Evolutionary conservation across 2,329 filamentous ascomycete genomes (phyloP).

Genomic region (Aspergillus texensis): DNA sequence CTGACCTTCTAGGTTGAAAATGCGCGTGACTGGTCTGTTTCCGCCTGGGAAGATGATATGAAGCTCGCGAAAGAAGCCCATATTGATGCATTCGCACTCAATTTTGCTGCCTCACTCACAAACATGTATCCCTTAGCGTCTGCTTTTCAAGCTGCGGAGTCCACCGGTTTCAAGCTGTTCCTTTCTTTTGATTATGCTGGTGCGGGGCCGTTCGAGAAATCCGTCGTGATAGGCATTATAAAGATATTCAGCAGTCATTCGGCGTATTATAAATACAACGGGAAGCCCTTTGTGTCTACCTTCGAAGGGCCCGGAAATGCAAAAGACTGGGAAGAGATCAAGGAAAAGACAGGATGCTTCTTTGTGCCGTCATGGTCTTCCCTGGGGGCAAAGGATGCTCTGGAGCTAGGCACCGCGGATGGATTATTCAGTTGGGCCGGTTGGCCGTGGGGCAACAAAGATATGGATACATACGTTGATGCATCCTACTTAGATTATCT

Average conservation of each 20-base stretch:
- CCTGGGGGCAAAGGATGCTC: constrained; percentile 32
- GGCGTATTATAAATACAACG: constrained; percentile 30
- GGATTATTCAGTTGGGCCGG: constrained; percentile 43
- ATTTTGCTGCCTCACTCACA: constrained; percentile 30
- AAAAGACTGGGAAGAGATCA: constrained; percentile 49
- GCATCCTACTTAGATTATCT: constrained; percentile 39
- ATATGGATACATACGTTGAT: constrained; percentile 47
- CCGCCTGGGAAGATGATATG: constrained; percentile 36
- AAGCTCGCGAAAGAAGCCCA: constrained; percentile 34
- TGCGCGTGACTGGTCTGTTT: constrained; percentile 12
- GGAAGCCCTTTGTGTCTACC: constrained; percentile 40
- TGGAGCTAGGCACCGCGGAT: constrained; percentile 32
- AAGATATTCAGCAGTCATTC: constrained; percentile 22
- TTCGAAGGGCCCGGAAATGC: constrained; percentile 48
- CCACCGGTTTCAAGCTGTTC: constrained; percentile 32
- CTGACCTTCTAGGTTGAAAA: constrained; percentile 8
- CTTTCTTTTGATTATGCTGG: constrained; percentile 40
- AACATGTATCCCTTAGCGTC: constrained; percentile 10
- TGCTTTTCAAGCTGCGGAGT: constrained; percentile 27
- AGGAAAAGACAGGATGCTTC: constrained; percentile 42
- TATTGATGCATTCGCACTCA: constrained; percentile 45
- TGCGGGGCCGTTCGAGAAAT: constrained; percentile 28
- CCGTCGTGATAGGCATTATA: constrained; percentile 25
- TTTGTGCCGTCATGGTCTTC: constrained; percentile 52
- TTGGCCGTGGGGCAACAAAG: constrained; percentile 45